phyloP scores from a whole-genome alignment of 352 stramenopile genomes.

The Globisporangium emineosum region DNA sequence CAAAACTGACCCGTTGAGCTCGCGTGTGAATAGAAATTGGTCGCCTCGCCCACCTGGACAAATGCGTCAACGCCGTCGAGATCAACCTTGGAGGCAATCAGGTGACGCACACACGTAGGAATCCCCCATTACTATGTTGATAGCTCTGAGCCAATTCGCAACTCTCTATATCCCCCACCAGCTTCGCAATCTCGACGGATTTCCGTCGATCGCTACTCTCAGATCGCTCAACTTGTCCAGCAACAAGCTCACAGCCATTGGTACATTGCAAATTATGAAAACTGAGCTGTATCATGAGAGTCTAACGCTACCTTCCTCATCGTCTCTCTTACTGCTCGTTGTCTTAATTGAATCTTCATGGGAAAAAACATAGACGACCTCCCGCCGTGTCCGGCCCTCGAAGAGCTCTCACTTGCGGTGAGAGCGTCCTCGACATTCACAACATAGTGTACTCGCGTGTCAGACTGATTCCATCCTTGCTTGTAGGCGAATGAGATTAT shows the following conservation, averaged over 20 bases:
- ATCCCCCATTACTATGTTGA: neutral
- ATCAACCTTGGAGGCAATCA: slow-evolving; percentile 58
- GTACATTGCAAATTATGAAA: slow-evolving; percentile 18
- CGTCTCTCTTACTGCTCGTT: neutral
- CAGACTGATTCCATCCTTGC: neutral
- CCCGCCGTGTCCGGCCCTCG: slow-evolving; percentile 34
- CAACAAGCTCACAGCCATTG: slow-evolving; percentile 47
- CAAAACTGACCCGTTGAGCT: neutral
- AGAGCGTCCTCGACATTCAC: neutral
- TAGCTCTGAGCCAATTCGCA: neutral
- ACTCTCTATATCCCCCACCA: slow-evolving; percentile 12
- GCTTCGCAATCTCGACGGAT: slow-evolving; percentile 39
- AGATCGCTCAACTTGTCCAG: slow-evolving; percentile 43
- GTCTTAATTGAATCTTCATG: too few relatives aligned
- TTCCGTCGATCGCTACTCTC: slow-evolving; percentile 42
- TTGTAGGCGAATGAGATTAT: slow-evolving; percentile 47
- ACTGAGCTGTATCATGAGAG: too few relatives aligned
- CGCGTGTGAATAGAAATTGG: slow-evolving; percentile 19
- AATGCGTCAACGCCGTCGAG: slow-evolving; percentile 49
- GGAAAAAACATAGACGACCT: slow-evolving; percentile 41
- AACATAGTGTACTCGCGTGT: too few relatives aligned
- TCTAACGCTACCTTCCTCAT: too few relatives aligned
- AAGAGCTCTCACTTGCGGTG: slow-evolving; percentile 56
- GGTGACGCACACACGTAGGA: slow-evolving; percentile 24
- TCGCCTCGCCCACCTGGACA: slow-evolving; percentile 35